These are phyloP conservation scores for Dryadomyces quercus-mongolicae DNA, from an alignment of 2,329 filamentous ascomycete genomes.

Conservation along the genomic window DNA sequence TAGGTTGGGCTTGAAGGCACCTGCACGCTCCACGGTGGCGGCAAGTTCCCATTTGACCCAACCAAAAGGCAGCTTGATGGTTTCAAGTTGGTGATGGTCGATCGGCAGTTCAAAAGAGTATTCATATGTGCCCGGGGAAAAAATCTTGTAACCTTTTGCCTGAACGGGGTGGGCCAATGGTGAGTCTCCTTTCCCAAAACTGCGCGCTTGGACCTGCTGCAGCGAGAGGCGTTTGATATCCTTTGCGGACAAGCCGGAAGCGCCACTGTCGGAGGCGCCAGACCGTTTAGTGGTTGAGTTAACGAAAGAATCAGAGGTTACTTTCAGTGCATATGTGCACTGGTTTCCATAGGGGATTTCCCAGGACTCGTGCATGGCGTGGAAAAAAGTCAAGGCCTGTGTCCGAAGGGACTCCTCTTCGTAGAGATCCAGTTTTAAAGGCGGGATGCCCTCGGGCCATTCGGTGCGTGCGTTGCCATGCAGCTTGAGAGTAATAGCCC, in stretches of 20 bases:
- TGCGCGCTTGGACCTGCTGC: conserved; percentile 70
- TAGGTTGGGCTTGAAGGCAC: conserved; percentile 81
- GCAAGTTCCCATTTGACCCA: conserved; percentile 83
- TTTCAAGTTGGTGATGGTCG: conserved; percentile 80
- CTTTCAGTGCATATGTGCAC: conserved; percentile 41
- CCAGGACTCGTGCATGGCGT: conserved; percentile 53
- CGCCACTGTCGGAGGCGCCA: background rate
- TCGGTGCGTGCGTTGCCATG: conserved; percentile 77
- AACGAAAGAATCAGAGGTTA: conserved; percentile 20
- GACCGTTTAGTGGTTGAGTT: conserved; percentile 1
- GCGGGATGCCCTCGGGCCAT: conserved; percentile 94
- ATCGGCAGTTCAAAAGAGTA: conserved; percentile 77
- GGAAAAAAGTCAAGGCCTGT: conserved; percentile 87
- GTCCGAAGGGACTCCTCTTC: conserved; percentile 80
- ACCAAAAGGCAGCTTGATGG: conserved; percentile 75
- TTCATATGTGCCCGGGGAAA: conserved; percentile 58
- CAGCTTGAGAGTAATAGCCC: conserved; percentile 78
- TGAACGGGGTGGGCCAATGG: conserved; percentile 47
- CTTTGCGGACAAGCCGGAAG: conserved; percentile 19
- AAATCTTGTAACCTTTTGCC: conserved; percentile 71
- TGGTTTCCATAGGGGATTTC: conserved; percentile 51
- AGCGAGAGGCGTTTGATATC: conserved; percentile 60
- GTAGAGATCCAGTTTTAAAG: conserved; percentile 68
- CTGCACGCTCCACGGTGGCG: conserved; percentile 71
- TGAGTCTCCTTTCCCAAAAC: conserved; percentile 69